Percentiles rank a stretch among this genome's conserved stretches.
phyloP scores from a whole-genome alignment of 2,329 filamentous ascomycete species.

The Trichoderma citrinoviride region DNA sequence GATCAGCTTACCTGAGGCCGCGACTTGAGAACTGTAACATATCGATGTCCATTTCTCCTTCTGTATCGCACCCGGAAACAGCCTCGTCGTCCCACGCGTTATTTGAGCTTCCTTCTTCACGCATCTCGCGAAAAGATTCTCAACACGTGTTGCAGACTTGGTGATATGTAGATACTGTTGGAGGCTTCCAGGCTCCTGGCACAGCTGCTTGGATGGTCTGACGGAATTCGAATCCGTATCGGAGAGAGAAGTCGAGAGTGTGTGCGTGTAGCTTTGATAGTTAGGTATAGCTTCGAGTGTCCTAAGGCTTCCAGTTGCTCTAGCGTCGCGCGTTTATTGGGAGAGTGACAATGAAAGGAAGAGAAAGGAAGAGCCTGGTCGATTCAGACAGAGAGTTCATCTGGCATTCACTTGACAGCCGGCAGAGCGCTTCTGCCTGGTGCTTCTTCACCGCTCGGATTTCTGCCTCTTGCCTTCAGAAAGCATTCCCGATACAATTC shows the following conservation, averaged over 20 bases:
- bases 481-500: no score
- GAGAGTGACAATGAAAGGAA: background rate
- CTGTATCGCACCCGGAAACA: background rate
- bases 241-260: background rate
- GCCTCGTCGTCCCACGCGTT: background rate
- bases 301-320: background rate
- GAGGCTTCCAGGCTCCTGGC: no score
- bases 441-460: background rate
- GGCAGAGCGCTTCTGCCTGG: background rate
- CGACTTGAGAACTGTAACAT: background rate
- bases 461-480: background rate
- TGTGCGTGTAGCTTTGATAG: no score
- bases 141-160: no score
- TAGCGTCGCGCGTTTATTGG: fast-evolving
- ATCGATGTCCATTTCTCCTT: background rate
- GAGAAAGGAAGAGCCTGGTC: background rate
- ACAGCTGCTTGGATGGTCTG: no score
- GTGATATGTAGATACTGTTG: no score
- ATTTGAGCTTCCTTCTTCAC: no score
- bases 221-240: no score
- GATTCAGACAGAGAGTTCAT: background rate
- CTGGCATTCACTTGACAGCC: background rate
- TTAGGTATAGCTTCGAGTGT: no score
- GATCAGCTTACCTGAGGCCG: background rate
- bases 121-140: no score